Conservation (phyloP, 108 stramenopile species). For the Nitzschia sp. region DNA sequence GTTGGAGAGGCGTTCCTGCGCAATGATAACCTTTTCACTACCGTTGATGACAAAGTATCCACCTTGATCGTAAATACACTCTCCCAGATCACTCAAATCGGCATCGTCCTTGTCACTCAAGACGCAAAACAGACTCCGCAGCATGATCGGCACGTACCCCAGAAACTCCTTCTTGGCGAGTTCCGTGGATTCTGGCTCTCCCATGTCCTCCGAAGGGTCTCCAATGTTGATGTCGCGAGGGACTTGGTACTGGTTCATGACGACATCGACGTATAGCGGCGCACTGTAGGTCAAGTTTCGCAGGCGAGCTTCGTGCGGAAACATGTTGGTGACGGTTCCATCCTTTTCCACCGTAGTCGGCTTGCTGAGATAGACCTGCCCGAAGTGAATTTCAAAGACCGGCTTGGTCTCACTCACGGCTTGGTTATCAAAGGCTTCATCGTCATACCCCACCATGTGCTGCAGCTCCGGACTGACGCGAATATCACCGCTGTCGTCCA, state of each 20-base stretch:
- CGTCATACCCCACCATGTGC: slow-evolving; percentile 87
- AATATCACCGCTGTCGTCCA: slow-evolving; percentile 93
- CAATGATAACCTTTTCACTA: slow-evolving; percentile 98
- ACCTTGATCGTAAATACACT: slow-evolving; percentile 99
- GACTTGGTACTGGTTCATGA: slow-evolving; percentile 80
- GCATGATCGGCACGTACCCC: slow-evolving; percentile 98
- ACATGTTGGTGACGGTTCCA: slow-evolving; percentile 93
- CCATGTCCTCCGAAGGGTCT: slow-evolving; percentile 80
- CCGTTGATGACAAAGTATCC: slow-evolving; percentile 99
- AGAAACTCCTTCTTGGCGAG: slow-evolving; percentile 90
- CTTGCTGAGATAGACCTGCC: slow-evolving; percentile 93
- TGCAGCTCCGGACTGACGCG: slow-evolving; percentile 92
- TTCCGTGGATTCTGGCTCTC: slow-evolving; percentile 73
- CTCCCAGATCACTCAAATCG: slow-evolving; percentile 95
- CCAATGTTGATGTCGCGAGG: slow-evolving; percentile 69
- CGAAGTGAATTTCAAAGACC: slow-evolving; percentile 92
- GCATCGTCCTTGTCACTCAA: slow-evolving; percentile 92
- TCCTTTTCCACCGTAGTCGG: slow-evolving; percentile 92
- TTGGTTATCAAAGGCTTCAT: slow-evolving; percentile 62
- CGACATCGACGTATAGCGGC: slow-evolving; percentile 93
- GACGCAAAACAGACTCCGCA: slow-evolving; percentile 92
- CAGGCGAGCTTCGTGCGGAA: slow-evolving; percentile 96
- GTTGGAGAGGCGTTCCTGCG: slow-evolving; percentile 97
- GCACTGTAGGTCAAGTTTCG: slow-evolving; percentile 97
- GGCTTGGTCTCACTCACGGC: slow-evolving; percentile 53